Percentiles rank a stretch among this genome's conserved stretches.
These are phyloP conservation scores for Nakazawaea laoshanensis DNA, from an alignment of 805 yeast species.

Conservation along the genomic window DNA sequence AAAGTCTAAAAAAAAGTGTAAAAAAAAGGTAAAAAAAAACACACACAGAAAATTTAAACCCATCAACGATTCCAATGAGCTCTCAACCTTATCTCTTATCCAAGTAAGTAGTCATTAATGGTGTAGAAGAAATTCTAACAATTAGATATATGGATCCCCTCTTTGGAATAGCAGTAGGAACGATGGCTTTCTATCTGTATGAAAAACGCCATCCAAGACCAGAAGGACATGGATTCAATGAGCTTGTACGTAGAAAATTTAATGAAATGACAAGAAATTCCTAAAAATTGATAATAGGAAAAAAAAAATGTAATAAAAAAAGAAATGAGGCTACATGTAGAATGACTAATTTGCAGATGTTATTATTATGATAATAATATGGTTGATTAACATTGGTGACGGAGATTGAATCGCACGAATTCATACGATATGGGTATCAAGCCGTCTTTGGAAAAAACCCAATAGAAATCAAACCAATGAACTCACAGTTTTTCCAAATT, in stretches of 20 bases:
- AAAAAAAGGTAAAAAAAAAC: background rate
- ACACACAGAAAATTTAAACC: too few species aligned
- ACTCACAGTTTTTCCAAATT: too few species aligned
- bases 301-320: background rate
- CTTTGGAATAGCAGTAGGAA: slow-evolving; percentile 56
- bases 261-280: too few species aligned
- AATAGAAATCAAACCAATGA: background rate
- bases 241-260: slow-evolving; percentile 32
- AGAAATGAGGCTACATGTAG: background rate
- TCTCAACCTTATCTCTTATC: slow-evolving; percentile 8
- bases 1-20: background rate
- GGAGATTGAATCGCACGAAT: background rate
- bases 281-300: too few species aligned
- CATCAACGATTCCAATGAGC: too few species aligned
- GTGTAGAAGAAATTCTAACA: background rate
- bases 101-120: slow-evolving; percentile 2
- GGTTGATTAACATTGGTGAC: background rate
- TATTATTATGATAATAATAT: too few species aligned
- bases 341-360: slow-evolving; percentile 10
- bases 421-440: background rate
- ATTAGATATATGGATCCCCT: slow-evolving; percentile 51
- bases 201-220: slow-evolving; percentile 51
- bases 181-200: slow-evolving; percentile 52
- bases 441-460: background rate
- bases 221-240: slow-evolving; percentile 53